phyloP scores from a whole-genome alignment of 2,329 filamentous ascomycete genomes.

The Thyridium curvatum region DNA sequence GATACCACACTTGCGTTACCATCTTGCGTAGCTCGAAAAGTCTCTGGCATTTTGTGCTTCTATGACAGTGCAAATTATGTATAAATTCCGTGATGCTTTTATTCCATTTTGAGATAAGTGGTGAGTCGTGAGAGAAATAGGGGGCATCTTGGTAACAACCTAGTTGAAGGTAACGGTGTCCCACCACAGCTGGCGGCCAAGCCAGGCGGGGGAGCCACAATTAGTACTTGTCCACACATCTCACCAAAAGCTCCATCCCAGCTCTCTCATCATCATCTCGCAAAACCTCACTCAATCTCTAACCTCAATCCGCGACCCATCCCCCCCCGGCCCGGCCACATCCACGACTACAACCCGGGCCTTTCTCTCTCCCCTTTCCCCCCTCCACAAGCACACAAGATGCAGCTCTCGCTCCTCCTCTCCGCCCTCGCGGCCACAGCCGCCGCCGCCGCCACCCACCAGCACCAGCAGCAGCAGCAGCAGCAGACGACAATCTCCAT shows the following conservation, averaged over 20 bases:
- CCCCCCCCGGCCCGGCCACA: slow-evolving; percentile 1
- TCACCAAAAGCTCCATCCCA: too few species aligned
- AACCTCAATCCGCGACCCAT: too few species aligned
- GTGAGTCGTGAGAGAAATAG: too few species aligned
- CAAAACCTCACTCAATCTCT: neutral
- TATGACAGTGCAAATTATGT: too few species aligned
- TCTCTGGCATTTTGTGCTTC: too few species aligned
- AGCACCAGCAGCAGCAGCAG: slow-evolving; percentile 9
- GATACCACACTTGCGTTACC: too few species aligned
- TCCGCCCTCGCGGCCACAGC: slow-evolving; percentile 19
- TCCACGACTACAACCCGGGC: slow-evolving; percentile 3
- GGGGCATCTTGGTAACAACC: too few species aligned
- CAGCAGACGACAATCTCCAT: slow-evolving; percentile 37
- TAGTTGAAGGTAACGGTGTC: too few species aligned
- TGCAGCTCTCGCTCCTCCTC: slow-evolving; percentile 29
- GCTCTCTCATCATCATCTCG: neutral
- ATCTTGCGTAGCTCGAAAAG: too few species aligned
- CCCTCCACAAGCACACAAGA: slow-evolving; percentile 4
- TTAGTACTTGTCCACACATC: too few species aligned
- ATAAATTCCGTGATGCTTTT: too few species aligned
- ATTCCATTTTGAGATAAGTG: too few species aligned
- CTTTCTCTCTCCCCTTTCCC: slow-evolving; percentile 7
- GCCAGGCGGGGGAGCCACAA: neutral
- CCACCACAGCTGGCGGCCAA: slow-evolving; percentile 3
- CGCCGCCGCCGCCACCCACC: slow-evolving; percentile 13